A percentile compares a stretch with the other conserved stretches of the same genome.
phyloP scores from a whole-genome alignment of 2,329 filamentous ascomycete species.

The Alternaria sp. region DNA sequence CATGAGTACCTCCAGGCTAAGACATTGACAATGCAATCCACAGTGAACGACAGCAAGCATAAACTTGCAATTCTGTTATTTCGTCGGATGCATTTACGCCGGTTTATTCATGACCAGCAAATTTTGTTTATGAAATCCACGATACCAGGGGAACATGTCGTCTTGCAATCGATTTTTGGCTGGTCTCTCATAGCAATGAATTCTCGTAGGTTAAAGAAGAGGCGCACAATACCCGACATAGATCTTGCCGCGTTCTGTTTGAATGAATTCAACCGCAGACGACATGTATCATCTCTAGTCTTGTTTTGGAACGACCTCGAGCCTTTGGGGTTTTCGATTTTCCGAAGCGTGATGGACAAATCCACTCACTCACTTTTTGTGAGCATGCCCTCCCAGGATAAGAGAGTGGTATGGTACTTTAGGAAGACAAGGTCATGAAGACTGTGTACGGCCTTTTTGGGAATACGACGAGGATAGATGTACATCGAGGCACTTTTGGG shows the following conservation, averaged over 20 bases:
- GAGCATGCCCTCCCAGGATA: rapidly evolving
- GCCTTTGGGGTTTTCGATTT: neutral
- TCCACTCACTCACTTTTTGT: neutral
- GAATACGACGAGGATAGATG: rapidly evolving
- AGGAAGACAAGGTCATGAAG: too few species aligned
- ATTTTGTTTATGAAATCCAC: neutral
- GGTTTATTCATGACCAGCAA: neutral
- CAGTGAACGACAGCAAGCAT: neutral
- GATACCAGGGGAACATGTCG: too few species aligned
- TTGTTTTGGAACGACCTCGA: neutral
- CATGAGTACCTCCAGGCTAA: neutral
- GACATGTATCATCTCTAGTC: rapidly evolving
- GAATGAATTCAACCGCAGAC: neutral
- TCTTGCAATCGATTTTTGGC: neutral
- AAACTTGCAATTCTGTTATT: rapidly evolving
- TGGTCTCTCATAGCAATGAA: rapidly evolving
- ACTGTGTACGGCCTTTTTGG: too few species aligned
- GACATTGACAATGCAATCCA: neutral
- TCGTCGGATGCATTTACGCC: neutral
- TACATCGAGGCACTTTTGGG: neutral
- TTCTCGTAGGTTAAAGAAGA: neutral
- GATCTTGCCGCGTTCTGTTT: too few species aligned
- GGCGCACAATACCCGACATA: neutral
- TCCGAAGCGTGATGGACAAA: neutral
- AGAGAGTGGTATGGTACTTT: neutral